phyloP scores from a whole-genome alignment of 2,329 filamentous ascomycete genomes.

The Claviceps sp. region DNA sequence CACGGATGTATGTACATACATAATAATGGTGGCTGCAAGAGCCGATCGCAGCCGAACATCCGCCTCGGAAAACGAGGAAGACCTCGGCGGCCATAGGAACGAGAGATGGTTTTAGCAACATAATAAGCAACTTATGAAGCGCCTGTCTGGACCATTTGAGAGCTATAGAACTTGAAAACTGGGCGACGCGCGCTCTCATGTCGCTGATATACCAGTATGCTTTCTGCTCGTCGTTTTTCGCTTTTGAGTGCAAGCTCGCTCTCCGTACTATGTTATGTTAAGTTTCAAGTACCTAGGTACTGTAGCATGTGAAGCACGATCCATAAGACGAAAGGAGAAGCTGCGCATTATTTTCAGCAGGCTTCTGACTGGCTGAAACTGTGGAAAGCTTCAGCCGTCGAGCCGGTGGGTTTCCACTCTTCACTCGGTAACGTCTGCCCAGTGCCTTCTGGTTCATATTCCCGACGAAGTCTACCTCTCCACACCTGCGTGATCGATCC shows the following conservation, averaged over 20 bases:
- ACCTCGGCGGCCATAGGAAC: not conserved
- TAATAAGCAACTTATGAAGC: not conserved
- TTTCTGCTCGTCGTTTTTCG: no score
- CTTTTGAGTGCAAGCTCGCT: no score
- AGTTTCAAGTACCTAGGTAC: slow-evolving; percentile 5
- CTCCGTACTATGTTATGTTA: no score
- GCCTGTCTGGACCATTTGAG: no score
- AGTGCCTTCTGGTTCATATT: slow-evolving; percentile 5
- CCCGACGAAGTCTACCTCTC: slow-evolving; percentile 15
- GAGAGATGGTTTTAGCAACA: not conserved
- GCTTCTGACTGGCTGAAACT: slow-evolving; percentile 12
- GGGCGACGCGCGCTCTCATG: no score
- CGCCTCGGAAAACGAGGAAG: slow-evolving; percentile 1
- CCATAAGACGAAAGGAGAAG: no score
- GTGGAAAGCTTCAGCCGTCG: not conserved
- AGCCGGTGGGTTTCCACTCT: not conserved
- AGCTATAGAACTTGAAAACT: no score
- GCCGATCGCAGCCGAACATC: slow-evolving; percentile 8
- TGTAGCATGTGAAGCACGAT: not conserved
- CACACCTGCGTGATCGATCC: slow-evolving; percentile 9
- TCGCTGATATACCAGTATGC: no score
- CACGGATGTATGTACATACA: no score
- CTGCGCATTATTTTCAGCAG: slow-evolving; percentile 14
- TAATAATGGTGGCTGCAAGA: not conserved
- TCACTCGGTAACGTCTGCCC: slow-evolving; percentile 10